Conservation (phyloP, 2,329 filamentous ascomycete genomes). For the Ciborinia camelliae region DNA sequence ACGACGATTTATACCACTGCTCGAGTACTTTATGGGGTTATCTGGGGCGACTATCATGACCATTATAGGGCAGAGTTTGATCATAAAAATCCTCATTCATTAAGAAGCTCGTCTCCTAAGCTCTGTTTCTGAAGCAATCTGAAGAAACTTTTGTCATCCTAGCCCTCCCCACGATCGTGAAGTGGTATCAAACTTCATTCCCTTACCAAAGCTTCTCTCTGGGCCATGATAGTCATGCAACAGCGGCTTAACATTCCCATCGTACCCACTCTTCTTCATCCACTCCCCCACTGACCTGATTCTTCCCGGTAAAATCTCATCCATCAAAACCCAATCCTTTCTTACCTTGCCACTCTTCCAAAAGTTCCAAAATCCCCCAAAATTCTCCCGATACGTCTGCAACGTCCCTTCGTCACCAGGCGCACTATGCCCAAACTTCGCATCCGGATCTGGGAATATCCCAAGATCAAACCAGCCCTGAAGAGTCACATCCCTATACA, state of each 20-base stretch:
- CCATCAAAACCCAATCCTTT: slow-evolving; percentile 28
- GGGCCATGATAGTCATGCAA: slow-evolving; percentile 24
- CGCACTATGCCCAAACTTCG: slow-evolving; percentile 25
- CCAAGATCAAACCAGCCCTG: slow-evolving; percentile 26
- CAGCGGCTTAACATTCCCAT: slow-evolving; percentile 20
- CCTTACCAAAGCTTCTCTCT: not conserved
- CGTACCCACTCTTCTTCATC: slow-evolving; percentile 28
- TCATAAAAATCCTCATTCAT: not conserved
- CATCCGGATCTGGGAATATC: slow-evolving; percentile 22
- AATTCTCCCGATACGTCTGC: slow-evolving; percentile 27
- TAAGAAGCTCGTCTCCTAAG: not conserved
- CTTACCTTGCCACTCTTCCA: slow-evolving; percentile 26
- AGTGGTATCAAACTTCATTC: not conserved
- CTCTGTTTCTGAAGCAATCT: not conserved
- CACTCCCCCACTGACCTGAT: slow-evolving; percentile 29
- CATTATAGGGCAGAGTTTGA: not conserved
- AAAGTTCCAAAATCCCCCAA: slow-evolving; percentile 28
- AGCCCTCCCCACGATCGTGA: not conserved
- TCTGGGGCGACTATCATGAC: not conserved
- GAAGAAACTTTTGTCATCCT: no score
- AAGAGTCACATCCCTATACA: slow-evolving; percentile 25
- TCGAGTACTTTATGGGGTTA: not conserved
- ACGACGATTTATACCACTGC: not conserved
- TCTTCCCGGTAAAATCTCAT: slow-evolving; percentile 28
- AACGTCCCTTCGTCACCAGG: slow-evolving; percentile 23